Conservation (phyloP, 129 eudicot genomes). For the Arctium lappa region DNA sequence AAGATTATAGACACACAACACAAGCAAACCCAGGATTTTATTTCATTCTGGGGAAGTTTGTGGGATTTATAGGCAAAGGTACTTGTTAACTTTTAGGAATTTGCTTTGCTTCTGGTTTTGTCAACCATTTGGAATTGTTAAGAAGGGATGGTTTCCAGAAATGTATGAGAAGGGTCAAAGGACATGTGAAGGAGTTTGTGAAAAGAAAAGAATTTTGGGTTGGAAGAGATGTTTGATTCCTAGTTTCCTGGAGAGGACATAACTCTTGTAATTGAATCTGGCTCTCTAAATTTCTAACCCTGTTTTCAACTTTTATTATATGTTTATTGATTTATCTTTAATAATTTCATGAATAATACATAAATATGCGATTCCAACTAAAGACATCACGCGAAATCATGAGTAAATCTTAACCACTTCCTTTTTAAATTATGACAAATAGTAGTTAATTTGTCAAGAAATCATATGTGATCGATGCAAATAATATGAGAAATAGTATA, state of each 20-base stretch:
- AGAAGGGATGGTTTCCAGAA: constrained; percentile 19
- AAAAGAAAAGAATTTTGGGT: constrained; percentile 48
- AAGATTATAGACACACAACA: constrained; percentile 1
- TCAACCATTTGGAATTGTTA: constrained; percentile 29
- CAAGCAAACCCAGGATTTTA: background rate
- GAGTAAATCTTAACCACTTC: background rate
- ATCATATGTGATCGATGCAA: background rate
- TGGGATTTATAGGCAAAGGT: constrained; percentile 35
- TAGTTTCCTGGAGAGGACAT: constrained; percentile 23
- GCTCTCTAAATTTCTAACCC: background rate
- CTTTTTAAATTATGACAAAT: background rate
- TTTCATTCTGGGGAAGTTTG: background rate
- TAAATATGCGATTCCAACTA: background rate
- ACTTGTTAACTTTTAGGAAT: background rate
- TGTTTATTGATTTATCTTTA: background rate
- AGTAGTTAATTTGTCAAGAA: background rate
- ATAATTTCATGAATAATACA: background rate
- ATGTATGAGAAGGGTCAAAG: too few relatives aligned
- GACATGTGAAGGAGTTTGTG: constrained; percentile 9
- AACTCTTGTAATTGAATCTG: constrained; percentile 4
- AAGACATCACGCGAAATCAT: background rate
- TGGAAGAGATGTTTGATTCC: constrained; percentile 27
- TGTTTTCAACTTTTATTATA: too few relatives aligned
- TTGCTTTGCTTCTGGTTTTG: constrained; percentile 42
- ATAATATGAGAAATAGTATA: too few relatives aligned